phyloP scores from a whole-genome alignment of 345 rosid genomes.

The Lenwebbia sp. region DNA sequence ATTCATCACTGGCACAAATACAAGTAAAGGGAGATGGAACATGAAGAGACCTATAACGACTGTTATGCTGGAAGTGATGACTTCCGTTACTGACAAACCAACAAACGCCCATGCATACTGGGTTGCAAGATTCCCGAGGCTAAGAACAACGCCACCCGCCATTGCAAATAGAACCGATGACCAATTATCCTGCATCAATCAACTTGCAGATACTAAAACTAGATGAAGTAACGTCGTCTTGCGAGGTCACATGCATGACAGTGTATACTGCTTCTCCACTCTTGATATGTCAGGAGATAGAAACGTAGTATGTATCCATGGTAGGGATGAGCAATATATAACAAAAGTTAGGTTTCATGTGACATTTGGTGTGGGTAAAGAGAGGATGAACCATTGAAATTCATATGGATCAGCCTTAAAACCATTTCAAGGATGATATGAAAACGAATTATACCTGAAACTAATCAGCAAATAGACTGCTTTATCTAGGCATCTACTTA shows the following conservation, averaged over 20 bases:
- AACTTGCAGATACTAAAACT: background rate
- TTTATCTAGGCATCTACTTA: background rate
- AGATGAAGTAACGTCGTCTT: background rate
- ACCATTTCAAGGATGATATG: background rate
- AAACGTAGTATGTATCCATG: background rate
- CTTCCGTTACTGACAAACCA: slow-evolving; percentile 77
- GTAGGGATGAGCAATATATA: background rate
- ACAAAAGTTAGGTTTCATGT: background rate
- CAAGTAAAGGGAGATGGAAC: background rate
- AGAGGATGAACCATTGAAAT: background rate
- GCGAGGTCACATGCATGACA: background rate
- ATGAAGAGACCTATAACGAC: slow-evolving; percentile 54
- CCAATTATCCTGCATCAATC: slow-evolving; percentile 46
- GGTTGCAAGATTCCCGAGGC: slow-evolving; percentile 65
- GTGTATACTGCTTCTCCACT: background rate
- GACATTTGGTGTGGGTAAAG: background rate
- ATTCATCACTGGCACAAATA: background rate
- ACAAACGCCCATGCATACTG: slow-evolving; percentile 81
- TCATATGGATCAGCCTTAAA: background rate
- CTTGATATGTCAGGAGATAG: background rate
- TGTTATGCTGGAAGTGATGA: slow-evolving; percentile 58
- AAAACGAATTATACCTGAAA: background rate
- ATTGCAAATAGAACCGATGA: slow-evolving; percentile 66
- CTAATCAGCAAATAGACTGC: background rate
- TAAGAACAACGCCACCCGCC: slow-evolving; percentile 65